A percentile compares a stretch with the other conserved stretches of the same genome.
phyloP scores from a whole-genome alignment of 2,329 filamentous ascomycete species.

The Phoma sp. region DNA sequence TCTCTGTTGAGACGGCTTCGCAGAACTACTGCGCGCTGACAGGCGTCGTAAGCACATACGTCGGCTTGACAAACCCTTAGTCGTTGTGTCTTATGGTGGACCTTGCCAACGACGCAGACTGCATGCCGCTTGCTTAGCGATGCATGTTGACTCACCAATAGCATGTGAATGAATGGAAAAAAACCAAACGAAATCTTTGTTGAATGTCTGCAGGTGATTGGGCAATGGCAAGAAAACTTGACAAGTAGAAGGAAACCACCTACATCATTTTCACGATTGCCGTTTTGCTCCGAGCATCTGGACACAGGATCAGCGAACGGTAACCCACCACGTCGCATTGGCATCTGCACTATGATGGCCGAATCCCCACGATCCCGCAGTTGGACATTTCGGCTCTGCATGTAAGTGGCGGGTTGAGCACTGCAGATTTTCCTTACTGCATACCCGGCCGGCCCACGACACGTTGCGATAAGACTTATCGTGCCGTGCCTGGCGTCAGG shows the following conservation, averaged over 20 bases:
- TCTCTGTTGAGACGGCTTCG: neutral
- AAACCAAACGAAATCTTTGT: conserved; percentile 4
- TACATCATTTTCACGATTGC: conserved; percentile 18
- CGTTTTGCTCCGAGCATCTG: conserved; percentile 16
- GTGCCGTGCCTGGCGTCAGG: conserved; percentile 23
- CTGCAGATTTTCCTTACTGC: conserved; percentile 28
- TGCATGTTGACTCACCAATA: conserved; percentile 6
- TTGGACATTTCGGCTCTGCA: conserved; percentile 3
- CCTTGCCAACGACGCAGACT: neutral
- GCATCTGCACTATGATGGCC: conserved; percentile 18
- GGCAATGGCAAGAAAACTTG: neutral
- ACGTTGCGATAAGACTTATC: conserved; percentile 36
- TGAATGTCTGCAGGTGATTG: conserved; percentile 6
- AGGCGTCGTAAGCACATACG: neutral
- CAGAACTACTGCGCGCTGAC: conserved; percentile 3
- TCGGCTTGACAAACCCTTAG: neutral
- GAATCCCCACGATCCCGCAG: conserved; percentile 12
- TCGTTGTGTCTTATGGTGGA: neutral
- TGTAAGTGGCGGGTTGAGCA: conserved; percentile 20
- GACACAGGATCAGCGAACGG: conserved; percentile 23
- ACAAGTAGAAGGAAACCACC: neutral
- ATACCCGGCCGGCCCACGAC: conserved; percentile 21
- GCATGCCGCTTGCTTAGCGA: neutral
- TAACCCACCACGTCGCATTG: conserved; percentile 28
- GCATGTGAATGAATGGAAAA: neutral